Evolutionary conservation across 2,329 filamentous ascomycete species (phyloP), one percentile per base, ranked within the genome.

Genomic region (Podosphaera xanthii): DNA sequence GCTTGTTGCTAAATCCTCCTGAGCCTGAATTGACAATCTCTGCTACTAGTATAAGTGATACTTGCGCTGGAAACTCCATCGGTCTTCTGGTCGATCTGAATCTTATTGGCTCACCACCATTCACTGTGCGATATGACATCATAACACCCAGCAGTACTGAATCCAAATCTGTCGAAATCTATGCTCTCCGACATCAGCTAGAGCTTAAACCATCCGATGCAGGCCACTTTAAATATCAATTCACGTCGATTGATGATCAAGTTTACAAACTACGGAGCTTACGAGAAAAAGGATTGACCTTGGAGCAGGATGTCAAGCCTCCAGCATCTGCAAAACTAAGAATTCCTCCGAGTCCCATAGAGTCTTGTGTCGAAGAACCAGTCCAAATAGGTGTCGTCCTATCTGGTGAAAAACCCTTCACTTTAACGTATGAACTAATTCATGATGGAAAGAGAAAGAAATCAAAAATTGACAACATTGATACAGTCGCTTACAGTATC

Each of bases 291-390:
- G 76, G 78, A 57, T 77, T 84, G 62, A 71, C 80, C 8, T 73
- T 97, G 48, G 84, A 94, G 70, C 91, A 97, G 70, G 83, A 88
- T 66, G 91, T 98, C 64, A 95, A 94, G 70, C 92, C 92, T 8
- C 87, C 90, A 3, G 91, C 92, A 5, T 87, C 85, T 8, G 91
- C 91, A 33, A 81, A 83, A 62, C 76, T 89, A 59, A 76, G 79
- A 50, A 73, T 77, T 34, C 73, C 75, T 6, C 73, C 76, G 30
- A 73, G 75, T 44, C 72, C 72, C 31, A 76, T 81, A 61, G 82
- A 79, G 65, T 82, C 86, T 56, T 98, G 92, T 68, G 84, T 97
- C 59, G 88, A 92, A 61, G 84, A 94, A 59, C 77, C 83, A 30
- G 81, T 90, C 5, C 79, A 83, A 38, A 80, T 92, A 35, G 81